phyloP scores from a whole-genome alignment of 2,329 filamentous ascomycete species.

The Aphanoascus verrucosus region DNA sequence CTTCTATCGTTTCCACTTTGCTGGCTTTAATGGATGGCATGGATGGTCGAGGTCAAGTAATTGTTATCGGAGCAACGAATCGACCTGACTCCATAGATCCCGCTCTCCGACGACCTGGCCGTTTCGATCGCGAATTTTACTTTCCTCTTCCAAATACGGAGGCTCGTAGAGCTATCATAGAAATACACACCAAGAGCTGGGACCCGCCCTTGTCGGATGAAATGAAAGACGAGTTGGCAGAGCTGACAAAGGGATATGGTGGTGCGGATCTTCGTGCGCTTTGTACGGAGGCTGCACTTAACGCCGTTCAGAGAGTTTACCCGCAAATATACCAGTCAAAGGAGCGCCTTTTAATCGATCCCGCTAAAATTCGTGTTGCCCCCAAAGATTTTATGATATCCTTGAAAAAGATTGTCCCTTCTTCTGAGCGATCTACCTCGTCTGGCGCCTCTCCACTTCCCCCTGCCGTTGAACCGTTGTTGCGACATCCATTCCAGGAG shows the following conservation, averaged over 20 bases:
- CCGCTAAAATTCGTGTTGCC: slow-evolving; percentile 69
- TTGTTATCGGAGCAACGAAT: slow-evolving; percentile 98
- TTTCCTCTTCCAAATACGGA: slow-evolving; percentile 80
- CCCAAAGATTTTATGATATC: slow-evolving; percentile 97
- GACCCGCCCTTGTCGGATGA: slow-evolving; percentile 59
- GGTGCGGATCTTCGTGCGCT: slow-evolving; percentile 89
- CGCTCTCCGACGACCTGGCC: slow-evolving; percentile 89
- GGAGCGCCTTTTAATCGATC: slow-evolving; percentile 80
- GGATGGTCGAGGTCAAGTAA: slow-evolving; percentile 95
- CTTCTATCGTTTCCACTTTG: slow-evolving; percentile 92
- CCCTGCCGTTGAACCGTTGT: slow-evolving; percentile 66
- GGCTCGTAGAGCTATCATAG: slow-evolving; percentile 72
- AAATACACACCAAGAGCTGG: slow-evolving; percentile 95
- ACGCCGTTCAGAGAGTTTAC: slow-evolving; percentile 89
- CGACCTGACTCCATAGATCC: slow-evolving; percentile 97
- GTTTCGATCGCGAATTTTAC: slow-evolving; percentile 96
- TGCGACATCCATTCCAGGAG: slow-evolving; percentile 59
- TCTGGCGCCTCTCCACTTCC: slow-evolving; percentile 75
- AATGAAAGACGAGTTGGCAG: slow-evolving; percentile 72
- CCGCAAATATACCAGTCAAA: slow-evolving; percentile 90
- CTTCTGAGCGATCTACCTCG: slow-evolving; percentile 79
- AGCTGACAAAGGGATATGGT: slow-evolving; percentile 89
- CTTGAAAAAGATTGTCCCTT: slow-evolving; percentile 90
- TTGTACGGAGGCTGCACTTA: slow-evolving; percentile 90
- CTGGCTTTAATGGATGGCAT: slow-evolving; percentile 93